phyloP scores from a whole-genome alignment of 169 alveolate species.

The Cyclospora cayetanensis region DNA sequence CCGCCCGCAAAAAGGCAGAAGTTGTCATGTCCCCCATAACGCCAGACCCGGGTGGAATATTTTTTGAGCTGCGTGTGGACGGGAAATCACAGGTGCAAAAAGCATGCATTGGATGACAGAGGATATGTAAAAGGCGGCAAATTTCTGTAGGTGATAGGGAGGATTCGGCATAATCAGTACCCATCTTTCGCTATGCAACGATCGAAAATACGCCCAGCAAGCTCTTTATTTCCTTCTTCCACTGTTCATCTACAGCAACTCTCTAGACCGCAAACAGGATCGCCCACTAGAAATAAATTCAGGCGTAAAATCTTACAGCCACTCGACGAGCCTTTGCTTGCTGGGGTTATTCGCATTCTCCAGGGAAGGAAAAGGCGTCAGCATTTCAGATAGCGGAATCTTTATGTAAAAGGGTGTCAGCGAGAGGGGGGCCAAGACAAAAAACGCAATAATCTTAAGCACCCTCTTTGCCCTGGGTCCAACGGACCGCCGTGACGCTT shows the following conservation, averaged over 20 bases:
- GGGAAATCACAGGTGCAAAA: not conserved
- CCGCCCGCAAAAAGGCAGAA: slow-evolving; percentile 74
- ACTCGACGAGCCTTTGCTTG: not conserved
- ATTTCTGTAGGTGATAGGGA: not conserved
- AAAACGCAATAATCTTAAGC: not conserved
- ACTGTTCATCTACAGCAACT: too few species aligned
- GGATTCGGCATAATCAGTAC: too few species aligned
- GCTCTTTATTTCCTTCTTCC: too few species aligned
- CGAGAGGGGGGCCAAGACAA: not conserved
- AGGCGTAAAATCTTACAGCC: not conserved
- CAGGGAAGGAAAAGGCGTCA: not conserved
- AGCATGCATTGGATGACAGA: too few species aligned
- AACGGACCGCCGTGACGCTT: not conserved
- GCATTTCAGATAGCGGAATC: slow-evolving; percentile 26
- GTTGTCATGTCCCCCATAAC: slow-evolving; percentile 75
- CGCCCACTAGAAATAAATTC: too few species aligned
- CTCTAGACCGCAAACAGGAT: too few species aligned
- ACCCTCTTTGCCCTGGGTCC: not conserved
- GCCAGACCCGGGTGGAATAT: slow-evolving; percentile 71
- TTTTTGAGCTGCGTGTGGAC: not conserved
- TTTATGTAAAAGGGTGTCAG: slow-evolving; percentile 15
- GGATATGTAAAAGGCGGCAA: not conserved
- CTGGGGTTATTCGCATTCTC: slow-evolving; percentile 24
- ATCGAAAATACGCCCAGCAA: too few species aligned
- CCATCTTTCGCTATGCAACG: too few species aligned